Conservation (phyloP, 2,329 filamentous ascomycete genomes). For the Didymella keratinophila region DNA sequence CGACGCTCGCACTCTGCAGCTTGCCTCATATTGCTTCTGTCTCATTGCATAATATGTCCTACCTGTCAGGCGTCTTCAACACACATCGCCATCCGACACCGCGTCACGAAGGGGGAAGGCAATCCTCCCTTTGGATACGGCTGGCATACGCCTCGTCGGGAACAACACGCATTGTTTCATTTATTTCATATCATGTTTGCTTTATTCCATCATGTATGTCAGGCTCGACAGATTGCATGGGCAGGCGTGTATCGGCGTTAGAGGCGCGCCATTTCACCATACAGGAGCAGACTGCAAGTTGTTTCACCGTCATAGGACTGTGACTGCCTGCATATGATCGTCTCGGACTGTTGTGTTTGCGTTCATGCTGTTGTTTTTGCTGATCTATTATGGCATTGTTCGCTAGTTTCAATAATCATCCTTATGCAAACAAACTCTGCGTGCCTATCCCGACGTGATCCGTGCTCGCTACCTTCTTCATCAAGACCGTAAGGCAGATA, state of each 20-base stretch:
- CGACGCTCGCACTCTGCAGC: constrained; percentile 27
- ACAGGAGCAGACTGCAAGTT: constrained; percentile 7
- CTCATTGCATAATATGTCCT: constrained; percentile 44
- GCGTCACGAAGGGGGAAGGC: constrained; percentile 6
- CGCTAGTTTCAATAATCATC: constrained; percentile 19
- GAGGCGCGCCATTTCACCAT: constrained; percentile 1
- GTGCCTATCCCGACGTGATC: background rate
- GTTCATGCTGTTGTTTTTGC: constrained; percentile 12
- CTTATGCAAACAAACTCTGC: background rate
- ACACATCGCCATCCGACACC: constrained; percentile 7
- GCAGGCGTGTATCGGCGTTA: constrained; percentile 20
- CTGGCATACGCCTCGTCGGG: background rate
- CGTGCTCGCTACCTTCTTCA: background rate
- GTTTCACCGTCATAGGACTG: background rate
- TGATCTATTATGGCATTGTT: constrained; percentile 11
- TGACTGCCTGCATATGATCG: background rate
- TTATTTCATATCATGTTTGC: background rate
- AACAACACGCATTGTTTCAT: constrained; percentile 2
- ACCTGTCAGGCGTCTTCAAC: constrained; percentile 31
- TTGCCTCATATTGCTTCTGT: constrained; percentile 36
- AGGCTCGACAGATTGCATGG: constrained; percentile 22
- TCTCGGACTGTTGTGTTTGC: background rate
- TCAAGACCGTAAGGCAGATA: background rate
- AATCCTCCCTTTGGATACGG: constrained; percentile 4
- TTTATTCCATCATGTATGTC: constrained; percentile 14